A percentile compares a stretch with the other conserved stretches of the same genome.
Evolutionary conservation across 495 filamentous ascomycete species (phyloP).

Genomic region (Oidiodendron maius): DNA sequence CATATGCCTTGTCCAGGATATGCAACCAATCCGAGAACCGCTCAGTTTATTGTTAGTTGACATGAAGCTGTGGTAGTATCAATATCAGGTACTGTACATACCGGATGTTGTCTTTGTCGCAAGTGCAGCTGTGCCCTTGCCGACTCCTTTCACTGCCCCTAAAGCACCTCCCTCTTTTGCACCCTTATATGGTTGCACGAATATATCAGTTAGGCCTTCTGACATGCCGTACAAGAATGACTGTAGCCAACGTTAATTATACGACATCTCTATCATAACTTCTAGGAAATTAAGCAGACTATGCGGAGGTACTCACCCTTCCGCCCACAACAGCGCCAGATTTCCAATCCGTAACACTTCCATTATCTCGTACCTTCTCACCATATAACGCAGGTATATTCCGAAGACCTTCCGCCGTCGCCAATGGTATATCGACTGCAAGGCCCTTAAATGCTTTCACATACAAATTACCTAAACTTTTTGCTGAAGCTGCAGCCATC

Average conservation of each 20-base stretch:
- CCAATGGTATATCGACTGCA: conserved; percentile 14
- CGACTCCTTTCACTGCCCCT: conserved; percentile 33
- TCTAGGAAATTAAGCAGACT: not conserved
- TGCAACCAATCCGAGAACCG: conserved; percentile 9
- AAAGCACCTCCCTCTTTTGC: conserved; percentile 28
- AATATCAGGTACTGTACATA: not conserved
- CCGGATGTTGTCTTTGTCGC: conserved; percentile 13
- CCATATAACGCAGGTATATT: conserved; percentile 58
- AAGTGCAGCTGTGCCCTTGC: conserved; percentile 27
- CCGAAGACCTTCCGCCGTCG: conserved; percentile 24
- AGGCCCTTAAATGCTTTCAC: not conserved
- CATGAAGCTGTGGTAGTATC: not conserved
- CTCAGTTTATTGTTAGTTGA: not conserved
- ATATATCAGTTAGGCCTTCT: conserved; percentile 29
- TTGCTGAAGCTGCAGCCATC: conserved; percentile 2
- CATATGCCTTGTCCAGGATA: conserved; percentile 14
- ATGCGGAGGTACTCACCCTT: conserved; percentile 22
- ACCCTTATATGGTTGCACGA: conserved; percentile 29
- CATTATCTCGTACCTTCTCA: conserved; percentile 46
- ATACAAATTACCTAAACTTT: not conserved
- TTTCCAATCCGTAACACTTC: conserved; percentile 51
- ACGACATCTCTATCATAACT: too few species aligned
- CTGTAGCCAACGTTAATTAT: too few species aligned
- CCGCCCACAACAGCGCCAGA: conserved; percentile 48
- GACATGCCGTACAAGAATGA: conserved; percentile 38